Percentiles rank a stretch among this genome's conserved stretches.
Evolutionary conservation across 164 flowering plant genomes (phyloP).

Genomic region (Aristolochia fimbriata): DNA sequence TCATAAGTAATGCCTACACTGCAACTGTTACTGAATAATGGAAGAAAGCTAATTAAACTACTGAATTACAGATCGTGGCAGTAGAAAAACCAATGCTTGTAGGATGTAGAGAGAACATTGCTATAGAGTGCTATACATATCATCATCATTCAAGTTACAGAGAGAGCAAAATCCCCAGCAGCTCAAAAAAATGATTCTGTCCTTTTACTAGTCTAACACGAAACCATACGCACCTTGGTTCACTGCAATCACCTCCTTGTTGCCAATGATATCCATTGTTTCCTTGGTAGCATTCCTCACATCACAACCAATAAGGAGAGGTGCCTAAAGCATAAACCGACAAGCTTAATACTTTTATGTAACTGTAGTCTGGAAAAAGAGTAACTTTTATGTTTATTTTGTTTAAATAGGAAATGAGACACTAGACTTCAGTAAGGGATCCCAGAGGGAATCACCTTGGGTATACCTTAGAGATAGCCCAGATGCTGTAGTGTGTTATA

Average conservation of each 20-base stretch:
- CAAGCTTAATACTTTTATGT: background rate
- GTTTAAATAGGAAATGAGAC: too few relatives aligned
- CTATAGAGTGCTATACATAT: too few relatives aligned
- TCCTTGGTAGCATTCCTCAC: constrained; percentile 51
- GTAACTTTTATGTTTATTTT: too few relatives aligned
- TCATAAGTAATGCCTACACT: too few relatives aligned
- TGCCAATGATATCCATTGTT: constrained; percentile 51
- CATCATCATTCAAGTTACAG: too few relatives aligned
- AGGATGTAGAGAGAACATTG: too few relatives aligned
- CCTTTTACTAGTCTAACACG: background rate
- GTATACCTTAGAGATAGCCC: constrained; percentile 75
- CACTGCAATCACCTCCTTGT: constrained; percentile 71
- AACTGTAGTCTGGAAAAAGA: too few relatives aligned
- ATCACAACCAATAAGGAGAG: constrained; percentile 88
- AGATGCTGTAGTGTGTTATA: constrained; percentile 70
- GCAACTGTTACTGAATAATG: too few relatives aligned
- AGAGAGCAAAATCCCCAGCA: too few relatives aligned
- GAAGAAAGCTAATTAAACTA: too few relatives aligned
- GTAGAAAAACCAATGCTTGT: too few relatives aligned
- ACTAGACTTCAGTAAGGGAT: background rate
- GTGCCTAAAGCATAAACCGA: constrained; percentile 59
- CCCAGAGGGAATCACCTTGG: background rate
- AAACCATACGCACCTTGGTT: constrained; percentile 48
- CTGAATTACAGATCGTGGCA: too few relatives aligned
- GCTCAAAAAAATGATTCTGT: background rate